These are phyloP conservation scores for Helenozyma baotianmanensis DNA, from an alignment of 805 yeast genomes.

Conservation along the genomic window DNA sequence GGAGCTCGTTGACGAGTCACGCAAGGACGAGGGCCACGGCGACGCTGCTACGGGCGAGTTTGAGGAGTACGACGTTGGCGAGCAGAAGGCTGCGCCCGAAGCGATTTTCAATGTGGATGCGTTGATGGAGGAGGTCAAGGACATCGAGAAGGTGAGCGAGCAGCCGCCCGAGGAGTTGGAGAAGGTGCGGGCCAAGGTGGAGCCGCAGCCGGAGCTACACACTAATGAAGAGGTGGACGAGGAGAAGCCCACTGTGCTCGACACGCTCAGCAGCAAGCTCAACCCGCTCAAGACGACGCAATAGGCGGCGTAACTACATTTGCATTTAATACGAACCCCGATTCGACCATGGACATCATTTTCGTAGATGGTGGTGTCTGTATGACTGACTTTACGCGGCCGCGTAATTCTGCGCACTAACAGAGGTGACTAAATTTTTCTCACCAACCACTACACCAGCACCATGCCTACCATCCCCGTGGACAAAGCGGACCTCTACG, in stretches of 20 bases:
- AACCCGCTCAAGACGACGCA: too few species aligned
- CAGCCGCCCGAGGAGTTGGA: constrained; percentile 8
- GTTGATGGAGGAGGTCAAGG: constrained; percentile 39
- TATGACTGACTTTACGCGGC: too few species aligned
- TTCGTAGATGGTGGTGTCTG: too few species aligned
- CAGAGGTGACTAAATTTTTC: constrained; percentile 10
- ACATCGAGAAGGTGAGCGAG: constrained; percentile 36
- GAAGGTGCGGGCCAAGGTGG: constrained; percentile 7
- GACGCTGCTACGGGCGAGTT: constrained; percentile 1
- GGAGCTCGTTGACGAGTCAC: constrained; percentile 43
- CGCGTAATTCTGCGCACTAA: constrained; percentile 15
- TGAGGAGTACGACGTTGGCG: constrained; percentile 15
- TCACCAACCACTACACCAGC: constrained; percentile 7
- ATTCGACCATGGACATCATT: too few species aligned
- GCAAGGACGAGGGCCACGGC: constrained; percentile 8
- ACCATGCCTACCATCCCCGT: constrained; percentile 95
- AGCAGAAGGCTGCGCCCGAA: constrained; percentile 8
- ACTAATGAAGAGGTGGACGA: constrained; percentile 10
- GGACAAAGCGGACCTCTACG: constrained; percentile 87
- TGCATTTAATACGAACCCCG: too few species aligned
- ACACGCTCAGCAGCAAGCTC: constrained; percentile 3
- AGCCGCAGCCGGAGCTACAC: not conserved
- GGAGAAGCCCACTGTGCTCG: constrained; percentile 5
- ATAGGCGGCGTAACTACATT: too few species aligned
- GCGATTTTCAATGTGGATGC: constrained; percentile 45